Percentiles rank a stretch among this genome's conserved stretches.
Evolutionary conservation across 2,329 filamentous ascomycete species (phyloP).

Genomic region (Dryadomyces quercivorus): DNA sequence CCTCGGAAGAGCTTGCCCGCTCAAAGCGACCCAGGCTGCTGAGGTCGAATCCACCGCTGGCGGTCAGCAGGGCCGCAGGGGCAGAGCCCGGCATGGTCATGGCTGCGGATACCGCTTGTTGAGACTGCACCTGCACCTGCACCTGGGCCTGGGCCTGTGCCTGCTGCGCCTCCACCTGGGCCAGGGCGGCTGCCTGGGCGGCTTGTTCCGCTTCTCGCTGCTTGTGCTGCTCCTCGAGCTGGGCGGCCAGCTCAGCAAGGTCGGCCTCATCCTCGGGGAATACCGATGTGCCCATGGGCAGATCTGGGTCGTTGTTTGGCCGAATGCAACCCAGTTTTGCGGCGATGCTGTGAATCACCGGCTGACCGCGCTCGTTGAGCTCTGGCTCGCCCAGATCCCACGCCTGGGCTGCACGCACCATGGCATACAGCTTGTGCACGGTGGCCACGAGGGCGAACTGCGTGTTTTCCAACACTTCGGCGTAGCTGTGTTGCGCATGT

Average conservation of each 20-base stretch:
- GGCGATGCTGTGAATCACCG: conserved; percentile 53
- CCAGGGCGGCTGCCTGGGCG: conserved; percentile 14
- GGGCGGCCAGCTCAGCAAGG: conserved; percentile 41
- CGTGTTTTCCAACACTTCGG: conserved; percentile 53
- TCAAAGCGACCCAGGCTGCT: conserved; percentile 22
- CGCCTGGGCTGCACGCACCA: conserved; percentile 44
- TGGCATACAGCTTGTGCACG: conserved; percentile 52
- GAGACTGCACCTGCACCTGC: background rate
- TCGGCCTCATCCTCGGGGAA: conserved; percentile 51
- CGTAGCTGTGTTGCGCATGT: conserved; percentile 31
- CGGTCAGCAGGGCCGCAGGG: conserved; percentile 11
- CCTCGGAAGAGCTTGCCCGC: conserved; percentile 41
- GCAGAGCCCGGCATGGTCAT: conserved; percentile 1
- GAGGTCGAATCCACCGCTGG: conserved; percentile 16
- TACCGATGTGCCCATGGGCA: conserved; percentile 39
- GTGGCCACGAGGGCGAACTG: conserved; percentile 53
- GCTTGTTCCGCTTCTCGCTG: conserved; percentile 23
- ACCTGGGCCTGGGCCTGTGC: conserved; percentile 14
- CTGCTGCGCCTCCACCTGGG: conserved; percentile 9
- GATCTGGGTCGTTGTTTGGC: conserved; percentile 47
- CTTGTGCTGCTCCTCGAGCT: conserved; percentile 37
- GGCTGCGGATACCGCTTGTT: background rate
- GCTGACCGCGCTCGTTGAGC: conserved; percentile 49
- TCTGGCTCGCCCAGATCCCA: conserved; percentile 54
- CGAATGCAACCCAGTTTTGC: conserved; percentile 52